Base-by-base conservation (phyloP, 352 stramenopile species). In the Salisapilia sapeloensis region DNA sequence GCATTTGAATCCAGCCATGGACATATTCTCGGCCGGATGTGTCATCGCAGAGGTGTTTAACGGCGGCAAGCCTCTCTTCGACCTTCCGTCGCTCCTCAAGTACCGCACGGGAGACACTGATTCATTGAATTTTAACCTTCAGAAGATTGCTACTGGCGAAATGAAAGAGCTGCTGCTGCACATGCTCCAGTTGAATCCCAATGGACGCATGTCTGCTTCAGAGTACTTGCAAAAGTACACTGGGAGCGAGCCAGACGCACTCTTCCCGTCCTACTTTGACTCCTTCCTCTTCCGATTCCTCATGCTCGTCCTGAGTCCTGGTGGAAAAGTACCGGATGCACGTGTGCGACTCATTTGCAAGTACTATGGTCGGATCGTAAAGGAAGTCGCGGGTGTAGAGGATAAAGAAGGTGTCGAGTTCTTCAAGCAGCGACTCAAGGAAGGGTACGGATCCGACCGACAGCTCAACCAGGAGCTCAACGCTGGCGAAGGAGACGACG, bases 11-110 rank as follows among this genome's bases (percentile, higher is more conserved):
- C 1, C 60, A 83, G 27, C 85, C 8, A 98, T 98, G 91, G 95
- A 99, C 60, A 90, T 98, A 30, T 99, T 99, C 58, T 97, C 92
- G 24, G 66, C 92, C 7, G 94, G 94, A 7, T 99, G 95, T 57
- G 85, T 98, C 3, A 96, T 99, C 24, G 92, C 95, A 8, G 93
- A 99, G 60, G 37, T 93, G 11, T 96, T 96, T 46, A 55, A 97
- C 11, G 95, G 93, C 44, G 94, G 92, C 13, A 95, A 96, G 37
- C 76, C 82, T 22, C 67, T 96, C 10, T 81, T 99, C 29, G 93
- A 98, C 54, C 56, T 98, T 3, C 78, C 84, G 14, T 78, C 67
- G n/a, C 42, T 96, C 10, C 50, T 96, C 10, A 80, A 81, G 25
- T 92, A 92, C 34, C 71, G 76, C 14, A 89, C 67, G 4, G 76